Conservation (phyloP, 1,139 yeast species). For the Geotrichum reessii region DNA sequence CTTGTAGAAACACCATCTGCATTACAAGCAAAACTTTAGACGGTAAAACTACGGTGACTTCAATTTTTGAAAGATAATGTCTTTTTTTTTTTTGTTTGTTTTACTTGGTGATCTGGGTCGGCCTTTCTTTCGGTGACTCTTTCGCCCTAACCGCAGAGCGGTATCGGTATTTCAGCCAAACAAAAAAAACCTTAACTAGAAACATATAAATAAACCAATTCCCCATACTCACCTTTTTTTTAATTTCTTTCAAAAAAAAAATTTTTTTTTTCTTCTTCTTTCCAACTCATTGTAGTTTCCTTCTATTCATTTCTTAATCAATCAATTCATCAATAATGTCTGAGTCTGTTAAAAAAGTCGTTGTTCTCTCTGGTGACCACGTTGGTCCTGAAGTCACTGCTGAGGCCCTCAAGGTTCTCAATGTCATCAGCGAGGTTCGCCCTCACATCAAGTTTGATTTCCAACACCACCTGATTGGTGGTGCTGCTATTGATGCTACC, state of each 20-base stretch:
- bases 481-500: conserved; percentile 96
- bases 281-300: not conserved
- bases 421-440: conserved; percentile 63
- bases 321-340: conserved; percentile 14
- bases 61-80: not conserved
- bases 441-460: conserved; percentile 65
- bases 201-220: not conserved
- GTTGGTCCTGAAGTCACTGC: conserved; percentile 85
- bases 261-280: not conserved
- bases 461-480: conserved; percentile 84
- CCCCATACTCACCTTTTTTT: not conserved
- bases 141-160: not conserved
- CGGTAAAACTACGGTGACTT: too few species aligned
- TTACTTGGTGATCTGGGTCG: not conserved
- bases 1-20: conserved; percentile 10
- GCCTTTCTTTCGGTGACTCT: not conserved
- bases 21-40: not conserved
- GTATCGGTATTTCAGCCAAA: not conserved
- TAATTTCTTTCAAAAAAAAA: not conserved
- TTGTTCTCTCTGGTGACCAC: conserved; percentile 92
- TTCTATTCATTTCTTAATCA: not conserved
- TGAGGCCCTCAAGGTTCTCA: conserved; percentile 87
- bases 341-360: conserved; percentile 52
- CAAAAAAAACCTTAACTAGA: not conserved
- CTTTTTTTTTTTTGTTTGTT: not conserved